Conservation (phyloP, 441 rosid species). For the Capsella rubella region DNA sequence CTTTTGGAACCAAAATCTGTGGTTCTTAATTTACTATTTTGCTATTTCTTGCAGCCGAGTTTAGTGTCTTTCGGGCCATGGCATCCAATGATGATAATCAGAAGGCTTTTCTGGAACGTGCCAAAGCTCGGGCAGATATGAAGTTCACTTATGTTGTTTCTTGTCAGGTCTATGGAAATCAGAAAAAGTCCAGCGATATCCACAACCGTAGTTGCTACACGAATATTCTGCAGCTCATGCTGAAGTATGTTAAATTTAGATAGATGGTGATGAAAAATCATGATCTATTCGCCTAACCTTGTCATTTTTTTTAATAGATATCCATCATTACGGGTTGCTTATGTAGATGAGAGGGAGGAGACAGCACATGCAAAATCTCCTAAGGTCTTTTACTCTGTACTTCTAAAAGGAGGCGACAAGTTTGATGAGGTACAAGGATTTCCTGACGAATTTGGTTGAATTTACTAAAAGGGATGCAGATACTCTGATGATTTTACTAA, state of each 20-base stretch:
- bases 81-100: conserved; percentile 48
- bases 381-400: conserved; percentile 81
- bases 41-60: conserved; percentile 52
- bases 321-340: conserved; percentile 91
- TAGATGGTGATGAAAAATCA: neutral
- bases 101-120: conserved; percentile 49
- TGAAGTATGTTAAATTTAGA: conserved; percentile 41
- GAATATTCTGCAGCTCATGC: conserved; percentile 86
- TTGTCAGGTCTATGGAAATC: conserved; percentile 87
- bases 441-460: neutral
- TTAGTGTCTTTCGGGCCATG: conserved; percentile 51
- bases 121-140: conserved; percentile 80
- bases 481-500: conserved; percentile 3
- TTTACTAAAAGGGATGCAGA: conserved; percentile 1
- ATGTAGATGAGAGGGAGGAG: conserved; percentile 88
- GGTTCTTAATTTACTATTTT: conserved; percentile 15
- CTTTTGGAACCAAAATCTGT: conserved; percentile 12
- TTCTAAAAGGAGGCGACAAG: conserved; percentile 83
- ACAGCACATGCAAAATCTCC: conserved; percentile 59
- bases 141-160: conserved; percentile 99
- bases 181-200: conserved; percentile 70
- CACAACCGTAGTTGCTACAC: conserved; percentile 76
- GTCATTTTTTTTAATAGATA: conserved; percentile 52
- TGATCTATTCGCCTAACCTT: conserved; percentile 46
- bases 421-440: conserved; percentile 73